Conservation (phyloP, 129 eudicot genomes). For the Ambrosia artemisiifolia region DNA sequence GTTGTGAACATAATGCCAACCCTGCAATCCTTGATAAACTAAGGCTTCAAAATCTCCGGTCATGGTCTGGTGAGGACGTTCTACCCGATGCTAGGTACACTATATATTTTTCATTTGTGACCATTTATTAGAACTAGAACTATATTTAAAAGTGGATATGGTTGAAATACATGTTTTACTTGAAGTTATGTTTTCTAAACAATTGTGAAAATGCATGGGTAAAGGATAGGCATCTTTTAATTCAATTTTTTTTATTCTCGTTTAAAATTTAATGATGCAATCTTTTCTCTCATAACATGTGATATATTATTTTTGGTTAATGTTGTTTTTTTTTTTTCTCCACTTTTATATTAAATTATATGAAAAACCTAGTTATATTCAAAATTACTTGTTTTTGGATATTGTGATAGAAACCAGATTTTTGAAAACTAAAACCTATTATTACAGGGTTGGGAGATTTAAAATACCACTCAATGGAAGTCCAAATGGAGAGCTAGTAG, state of each 20-base stretch:
- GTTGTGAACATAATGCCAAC: constrained; percentile 88
- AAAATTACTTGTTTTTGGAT: no score
- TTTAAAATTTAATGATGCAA: no score
- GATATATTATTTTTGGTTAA: no score
- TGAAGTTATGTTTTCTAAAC: no score
- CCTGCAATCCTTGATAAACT: constrained; percentile 86
- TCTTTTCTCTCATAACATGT: no score
- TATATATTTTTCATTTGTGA: neutral
- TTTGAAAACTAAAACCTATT: neutral
- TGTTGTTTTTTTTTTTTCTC: no score
- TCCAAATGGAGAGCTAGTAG: constrained; percentile 64
- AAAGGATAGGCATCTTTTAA: no score
- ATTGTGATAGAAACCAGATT: no score
- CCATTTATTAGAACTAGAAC: neutral
- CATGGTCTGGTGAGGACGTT: constrained; percentile 63
- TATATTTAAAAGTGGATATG: neutral
- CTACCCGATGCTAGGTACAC: constrained; percentile 83
- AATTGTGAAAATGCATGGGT: no score
- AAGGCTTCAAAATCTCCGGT: constrained; percentile 63
- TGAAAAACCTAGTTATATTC: no score
- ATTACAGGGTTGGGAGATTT: constrained; percentile 83
- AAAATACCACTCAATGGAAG: constrained; percentile 87
- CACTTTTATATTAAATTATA: no score
- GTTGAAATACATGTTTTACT: neutral
- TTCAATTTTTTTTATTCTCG: no score